A percentile compares a stretch with the other conserved stretches of the same genome.
phyloP scores from a whole-genome alignment of 306 rosid genomes.

The peach (Prunus persica) region DNA sequence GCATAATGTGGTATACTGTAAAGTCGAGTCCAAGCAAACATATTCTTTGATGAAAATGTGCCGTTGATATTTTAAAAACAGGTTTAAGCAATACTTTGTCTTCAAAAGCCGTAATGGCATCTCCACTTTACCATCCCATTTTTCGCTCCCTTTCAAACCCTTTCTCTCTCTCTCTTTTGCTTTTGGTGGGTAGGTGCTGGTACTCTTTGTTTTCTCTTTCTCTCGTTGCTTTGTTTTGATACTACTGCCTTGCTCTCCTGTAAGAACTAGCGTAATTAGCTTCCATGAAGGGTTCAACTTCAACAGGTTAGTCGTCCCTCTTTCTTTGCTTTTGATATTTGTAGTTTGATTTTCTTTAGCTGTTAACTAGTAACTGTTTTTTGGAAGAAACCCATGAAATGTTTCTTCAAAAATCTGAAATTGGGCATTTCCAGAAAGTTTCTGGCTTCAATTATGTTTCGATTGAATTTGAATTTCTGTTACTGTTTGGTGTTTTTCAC shows the following conservation, averaged over 20 bases:
- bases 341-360: neutral
- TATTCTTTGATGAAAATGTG: neutral
- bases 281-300: slow-evolving; percentile 28
- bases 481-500: neutral
- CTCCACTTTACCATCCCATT: slow-evolving; percentile 32
- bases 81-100: slow-evolving; percentile 7
- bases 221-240: neutral
- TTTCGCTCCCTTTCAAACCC: neutral
- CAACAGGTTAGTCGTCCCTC: slow-evolving; percentile 19
- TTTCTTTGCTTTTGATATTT: neutral
- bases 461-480: neutral
- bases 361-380: neutral
- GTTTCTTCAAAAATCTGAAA: neutral
- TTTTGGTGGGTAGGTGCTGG: neutral
- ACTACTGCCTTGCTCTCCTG: neutral
- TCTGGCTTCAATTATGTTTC: slow-evolving; percentile 3
- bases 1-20: no score
- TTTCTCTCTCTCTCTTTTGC: neutral
- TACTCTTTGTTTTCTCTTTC: neutral
- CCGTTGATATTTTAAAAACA: slow-evolving; percentile 13
- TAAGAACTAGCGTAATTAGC: neutral
- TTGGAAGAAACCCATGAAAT: neutral
- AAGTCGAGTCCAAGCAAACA: no score
- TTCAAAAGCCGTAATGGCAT: slow-evolving; percentile 31
- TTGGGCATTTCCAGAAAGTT: slow-evolving; percentile 3